Conservation (phyloP, 163 green algal genomes). For the Botryococcus braunii region DNA sequence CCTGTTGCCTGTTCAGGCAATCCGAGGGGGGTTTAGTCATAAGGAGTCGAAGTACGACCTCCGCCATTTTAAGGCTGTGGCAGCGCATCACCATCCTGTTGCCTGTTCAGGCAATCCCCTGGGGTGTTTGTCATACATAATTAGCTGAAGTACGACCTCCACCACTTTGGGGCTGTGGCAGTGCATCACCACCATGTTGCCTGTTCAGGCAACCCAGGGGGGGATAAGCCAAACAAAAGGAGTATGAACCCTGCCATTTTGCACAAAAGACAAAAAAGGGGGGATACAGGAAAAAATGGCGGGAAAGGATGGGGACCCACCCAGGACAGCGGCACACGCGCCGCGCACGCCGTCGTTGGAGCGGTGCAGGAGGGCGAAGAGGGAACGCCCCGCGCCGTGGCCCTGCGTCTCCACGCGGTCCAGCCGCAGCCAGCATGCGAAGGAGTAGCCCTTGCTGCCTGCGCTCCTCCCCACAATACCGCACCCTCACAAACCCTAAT, state of each 20-base stretch:
- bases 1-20: conserved; percentile 10
- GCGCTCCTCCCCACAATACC: too few species aligned
- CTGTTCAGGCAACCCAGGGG: conserved; percentile 2
- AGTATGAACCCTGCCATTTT: too few species aligned
- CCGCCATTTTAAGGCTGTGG: too few species aligned
- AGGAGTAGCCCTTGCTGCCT: conserved; percentile 27
- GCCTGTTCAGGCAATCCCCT: conserved; percentile 3
- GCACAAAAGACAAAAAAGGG: too few species aligned
- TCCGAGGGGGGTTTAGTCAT: neutral
- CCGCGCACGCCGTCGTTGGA: conserved; percentile 4
- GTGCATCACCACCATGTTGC: conserved; percentile 11
- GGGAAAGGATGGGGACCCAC: conserved; percentile 1
- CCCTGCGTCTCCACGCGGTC: conserved; percentile 10
- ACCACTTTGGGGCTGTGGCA: conserved; percentile 12
- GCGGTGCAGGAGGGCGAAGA: conserved; percentile 11
- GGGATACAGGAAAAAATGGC: neutral
- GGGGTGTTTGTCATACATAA: neutral
- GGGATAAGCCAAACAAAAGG: neutral
- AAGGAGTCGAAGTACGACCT: too few species aligned
- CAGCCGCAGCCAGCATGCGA: conserved; percentile 35
- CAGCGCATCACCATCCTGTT: conserved; percentile 16
- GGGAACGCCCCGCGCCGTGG: neutral
- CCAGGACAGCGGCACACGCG: conserved; percentile 7
- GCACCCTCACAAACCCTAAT: too few species aligned
- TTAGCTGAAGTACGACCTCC: conserved; percentile 22